These are phyloP conservation scores for Xylaria sp. DNA, from an alignment of 2,329 filamentous ascomycete species.

Conservation along the genomic window DNA sequence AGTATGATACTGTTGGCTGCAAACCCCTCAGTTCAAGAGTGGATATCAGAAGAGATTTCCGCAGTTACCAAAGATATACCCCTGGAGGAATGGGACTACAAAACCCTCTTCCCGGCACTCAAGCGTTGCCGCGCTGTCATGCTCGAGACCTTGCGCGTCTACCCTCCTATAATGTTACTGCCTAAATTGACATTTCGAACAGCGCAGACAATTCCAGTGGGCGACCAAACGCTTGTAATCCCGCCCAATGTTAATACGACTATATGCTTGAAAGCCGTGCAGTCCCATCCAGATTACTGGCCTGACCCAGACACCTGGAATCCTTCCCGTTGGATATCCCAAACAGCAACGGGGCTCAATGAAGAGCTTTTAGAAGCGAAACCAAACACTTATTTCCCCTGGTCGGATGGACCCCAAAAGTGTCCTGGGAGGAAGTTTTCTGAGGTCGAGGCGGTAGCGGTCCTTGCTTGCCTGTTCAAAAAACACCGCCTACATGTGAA, in stretches of 20 bases:
- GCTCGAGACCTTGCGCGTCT: conserved; percentile 25
- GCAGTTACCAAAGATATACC: conserved; percentile 14
- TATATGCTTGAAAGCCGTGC: conserved; percentile 14
- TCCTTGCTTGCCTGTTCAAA: background rate
- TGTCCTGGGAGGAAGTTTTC: background rate
- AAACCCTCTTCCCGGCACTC: conserved; percentile 37
- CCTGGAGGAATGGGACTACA: conserved; percentile 35
- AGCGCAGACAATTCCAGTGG: conserved; percentile 14
- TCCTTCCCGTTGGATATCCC: conserved; percentile 2
- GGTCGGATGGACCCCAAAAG: background rate
- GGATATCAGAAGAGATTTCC: conserved; percentile 33
- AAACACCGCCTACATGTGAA: background rate
- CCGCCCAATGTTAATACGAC: conserved; percentile 12
- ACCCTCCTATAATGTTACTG: conserved; percentile 17
- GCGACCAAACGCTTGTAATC: conserved; percentile 18
- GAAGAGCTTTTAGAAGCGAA: background rate
- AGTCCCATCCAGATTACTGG: conserved; percentile 21
- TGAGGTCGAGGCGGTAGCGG: conserved; percentile 2
- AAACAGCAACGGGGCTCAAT: background rate
- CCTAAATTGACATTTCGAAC: conserved; percentile 3
- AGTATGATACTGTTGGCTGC: conserved; percentile 39
- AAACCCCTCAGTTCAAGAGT: conserved; percentile 39
- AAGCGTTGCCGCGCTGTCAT: conserved; percentile 42
- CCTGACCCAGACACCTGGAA: background rate
- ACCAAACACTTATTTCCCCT: background rate